Conservation (phyloP, 2,329 filamentous ascomycete species). For the Alternaria sp. region DNA sequence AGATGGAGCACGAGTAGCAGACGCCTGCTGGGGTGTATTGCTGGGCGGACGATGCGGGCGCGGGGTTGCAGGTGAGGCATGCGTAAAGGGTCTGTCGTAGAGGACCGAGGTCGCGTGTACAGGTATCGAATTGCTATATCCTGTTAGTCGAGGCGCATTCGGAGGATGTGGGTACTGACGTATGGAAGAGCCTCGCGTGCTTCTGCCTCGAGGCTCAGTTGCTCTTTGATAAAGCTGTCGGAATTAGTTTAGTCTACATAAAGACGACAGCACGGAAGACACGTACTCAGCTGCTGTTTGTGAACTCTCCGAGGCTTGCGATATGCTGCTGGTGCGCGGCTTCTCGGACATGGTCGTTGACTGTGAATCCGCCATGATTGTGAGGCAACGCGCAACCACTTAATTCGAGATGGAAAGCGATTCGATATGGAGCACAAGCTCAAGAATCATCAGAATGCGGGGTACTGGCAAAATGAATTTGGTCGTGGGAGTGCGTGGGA, state of each 20-base stretch:
- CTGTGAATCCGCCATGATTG: constrained; percentile 38
- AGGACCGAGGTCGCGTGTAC: constrained; percentile 87
- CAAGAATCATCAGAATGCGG: background rate
- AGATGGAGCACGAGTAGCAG: constrained; percentile 96
- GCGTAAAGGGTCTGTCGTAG: constrained; percentile 90
- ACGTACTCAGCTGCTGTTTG: constrained; percentile 61
- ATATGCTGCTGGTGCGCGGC: constrained; percentile 49
- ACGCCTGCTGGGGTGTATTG: constrained; percentile 78
- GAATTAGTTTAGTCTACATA: background rate
- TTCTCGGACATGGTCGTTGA: constrained; percentile 30
- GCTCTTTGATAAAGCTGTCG: constrained; percentile 80
- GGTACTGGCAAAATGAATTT: background rate
- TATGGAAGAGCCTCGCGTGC: constrained; percentile 94
- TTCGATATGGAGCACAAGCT: background rate
- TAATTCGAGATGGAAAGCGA: background rate
- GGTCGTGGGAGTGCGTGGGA: background rate
- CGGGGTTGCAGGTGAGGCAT: constrained; percentile 90
- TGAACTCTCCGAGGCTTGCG: constrained; percentile 58
- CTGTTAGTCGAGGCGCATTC: constrained; percentile 17
- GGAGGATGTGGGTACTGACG: constrained; percentile 59
- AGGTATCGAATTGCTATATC: constrained; percentile 84
- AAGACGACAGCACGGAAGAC: too few species aligned
- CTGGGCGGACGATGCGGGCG: constrained; percentile 67
- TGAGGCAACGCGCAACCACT: background rate
- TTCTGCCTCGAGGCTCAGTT: constrained; percentile 91